These are phyloP conservation scores for Exophiala sp. DNA, from an alignment of 2,329 filamentous ascomycete species.

Conservation along the genomic window DNA sequence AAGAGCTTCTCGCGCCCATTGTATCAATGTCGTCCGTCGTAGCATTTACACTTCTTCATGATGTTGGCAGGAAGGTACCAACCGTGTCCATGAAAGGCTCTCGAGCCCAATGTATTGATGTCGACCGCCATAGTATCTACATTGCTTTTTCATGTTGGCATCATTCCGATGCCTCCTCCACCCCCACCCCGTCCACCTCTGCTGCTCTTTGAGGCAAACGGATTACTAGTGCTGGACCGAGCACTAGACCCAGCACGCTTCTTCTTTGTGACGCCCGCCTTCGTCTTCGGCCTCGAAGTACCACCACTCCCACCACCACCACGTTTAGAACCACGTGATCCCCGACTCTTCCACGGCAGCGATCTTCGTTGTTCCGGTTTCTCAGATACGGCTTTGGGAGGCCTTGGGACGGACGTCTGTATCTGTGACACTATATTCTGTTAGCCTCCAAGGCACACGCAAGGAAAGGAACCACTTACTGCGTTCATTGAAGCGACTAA, in stretches of 20 bases:
- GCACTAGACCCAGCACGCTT: not conserved
- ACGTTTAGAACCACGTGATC: not conserved
- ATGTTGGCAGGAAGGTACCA: too few species aligned
- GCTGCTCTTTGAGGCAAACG: not conserved
- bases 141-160: not conserved
- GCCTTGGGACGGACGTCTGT: conserved; percentile 6
- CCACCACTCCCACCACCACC: not conserved
- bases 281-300: conserved; percentile 1
- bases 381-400: conserved; percentile 1
- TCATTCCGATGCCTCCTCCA: conserved; percentile 3
- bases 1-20: too few species aligned
- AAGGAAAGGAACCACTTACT: conserved; percentile 18
- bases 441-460: conserved; percentile 1
- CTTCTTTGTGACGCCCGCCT: conserved; percentile 7
- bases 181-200: not conserved
- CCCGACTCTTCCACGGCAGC: not conserved
- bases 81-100: too few species aligned
- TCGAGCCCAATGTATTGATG: too few species aligned
- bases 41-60: too few species aligned
- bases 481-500: conserved; percentile 23
- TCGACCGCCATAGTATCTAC: not conserved
- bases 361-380: conserved; percentile 3
- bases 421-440: conserved; percentile 23
- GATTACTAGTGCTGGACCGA: conserved; percentile 6
- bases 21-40: too few species aligned